Evolutionary conservation across 2,329 filamentous ascomycete genomes (phyloP).

Genomic region (Xylaria sp.): DNA sequence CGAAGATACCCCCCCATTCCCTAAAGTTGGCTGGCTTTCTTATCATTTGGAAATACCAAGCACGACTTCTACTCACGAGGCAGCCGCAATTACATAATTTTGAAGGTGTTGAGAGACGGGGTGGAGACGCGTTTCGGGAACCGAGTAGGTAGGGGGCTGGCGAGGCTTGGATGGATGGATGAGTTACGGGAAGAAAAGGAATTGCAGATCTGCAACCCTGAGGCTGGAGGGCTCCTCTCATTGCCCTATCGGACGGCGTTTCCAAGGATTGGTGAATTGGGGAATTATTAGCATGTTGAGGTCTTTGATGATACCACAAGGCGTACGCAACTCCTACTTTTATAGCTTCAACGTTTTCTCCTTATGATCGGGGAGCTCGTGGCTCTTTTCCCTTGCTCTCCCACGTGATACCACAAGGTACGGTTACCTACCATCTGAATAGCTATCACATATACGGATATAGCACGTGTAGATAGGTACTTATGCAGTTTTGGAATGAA

Average conservation of each 20-base stretch:
- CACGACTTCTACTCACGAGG: background rate
- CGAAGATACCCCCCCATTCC: background rate
- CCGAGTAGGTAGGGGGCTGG: background rate
- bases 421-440: too few species aligned
- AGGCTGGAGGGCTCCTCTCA: background rate
- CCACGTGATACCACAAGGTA: too few species aligned
- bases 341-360: too few species aligned
- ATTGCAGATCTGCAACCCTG: background rate
- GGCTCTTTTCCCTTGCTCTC: too few species aligned
- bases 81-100: background rate
- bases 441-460: too few species aligned
- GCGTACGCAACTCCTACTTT: background rate
- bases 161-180: background rate
- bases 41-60: background rate
- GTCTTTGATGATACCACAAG: too few species aligned
- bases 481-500: background rate
- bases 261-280: too few species aligned
- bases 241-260: background rate
- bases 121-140: background rate
- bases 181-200: background rate
- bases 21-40: background rate
- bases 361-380: too few species aligned
- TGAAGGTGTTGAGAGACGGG: background rate
- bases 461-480: too few species aligned
- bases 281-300: too few species aligned